These are phyloP conservation scores for Pyricularia pennisetigena DNA, from an alignment of 2,329 filamentous ascomycete genomes.

Conservation along the genomic window DNA sequence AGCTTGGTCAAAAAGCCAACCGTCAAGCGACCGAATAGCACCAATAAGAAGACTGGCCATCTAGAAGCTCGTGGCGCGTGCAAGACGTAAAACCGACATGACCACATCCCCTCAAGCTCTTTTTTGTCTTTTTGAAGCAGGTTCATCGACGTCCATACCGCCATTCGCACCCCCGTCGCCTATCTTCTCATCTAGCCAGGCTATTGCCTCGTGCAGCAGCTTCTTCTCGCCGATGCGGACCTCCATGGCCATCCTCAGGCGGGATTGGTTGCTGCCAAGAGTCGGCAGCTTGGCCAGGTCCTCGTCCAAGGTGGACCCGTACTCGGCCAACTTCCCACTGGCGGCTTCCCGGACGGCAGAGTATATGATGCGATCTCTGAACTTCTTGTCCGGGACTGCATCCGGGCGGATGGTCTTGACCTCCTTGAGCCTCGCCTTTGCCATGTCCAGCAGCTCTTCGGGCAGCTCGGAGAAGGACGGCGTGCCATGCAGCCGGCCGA, in stretches of 20 bases:
- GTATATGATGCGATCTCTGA: slow-evolving; percentile 34
- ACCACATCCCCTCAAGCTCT: not conserved
- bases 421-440: slow-evolving; percentile 38
- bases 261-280: slow-evolving; percentile 3
- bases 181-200: not conserved
- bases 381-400: slow-evolving; percentile 36
- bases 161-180: not conserved
- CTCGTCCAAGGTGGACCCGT: slow-evolving; percentile 19
- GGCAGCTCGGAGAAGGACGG: slow-evolving; percentile 32
- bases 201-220: slow-evolving; percentile 17
- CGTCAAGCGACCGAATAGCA: no score
- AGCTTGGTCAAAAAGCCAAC: no score
- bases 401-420: slow-evolving; percentile 27
- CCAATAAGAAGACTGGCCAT: not conserved
- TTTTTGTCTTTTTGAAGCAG: not conserved
- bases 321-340: slow-evolving; percentile 14
- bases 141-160: not conserved
- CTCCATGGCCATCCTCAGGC: slow-evolving; percentile 19
- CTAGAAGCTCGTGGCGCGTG: not conserved
- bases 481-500: slow-evolving; percentile 25
- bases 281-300: slow-evolving; percentile 13
- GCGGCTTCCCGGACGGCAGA: slow-evolving; percentile 25
- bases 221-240: slow-evolving; percentile 26
- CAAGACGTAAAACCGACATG: not conserved
- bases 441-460: slow-evolving; percentile 39